Evolutionary conservation across 2,329 filamentous ascomycete species (phyloP), one percentile per base, ranked within the genome.

Genomic region (Gnomoniopsis sp.): DNA sequence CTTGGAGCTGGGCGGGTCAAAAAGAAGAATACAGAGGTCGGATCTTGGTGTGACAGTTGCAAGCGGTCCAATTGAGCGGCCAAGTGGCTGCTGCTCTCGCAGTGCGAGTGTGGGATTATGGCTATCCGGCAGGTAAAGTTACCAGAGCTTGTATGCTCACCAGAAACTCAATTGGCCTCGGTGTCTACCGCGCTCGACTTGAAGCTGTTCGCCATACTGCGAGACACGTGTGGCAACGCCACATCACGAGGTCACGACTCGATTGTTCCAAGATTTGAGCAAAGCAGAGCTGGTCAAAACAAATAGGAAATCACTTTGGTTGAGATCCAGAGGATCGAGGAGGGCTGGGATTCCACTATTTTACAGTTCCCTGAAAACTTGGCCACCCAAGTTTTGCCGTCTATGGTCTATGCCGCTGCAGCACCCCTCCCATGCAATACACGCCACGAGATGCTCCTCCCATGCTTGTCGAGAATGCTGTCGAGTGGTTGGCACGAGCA

Each of bases 401-500:
- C 61, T 62, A 62, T 62, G 60, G 51, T 62, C 58, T 62, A 62
- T 62, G 61, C 57, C 57, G 60, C 57, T 50, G 53, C 53, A 54
- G 43, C 48, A 51, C 51, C 53, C 53, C 51, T 57, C 55, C 57
- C 50, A 62, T 62, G 60, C 60, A 59, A 59, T 62, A 59, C 59
- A 62, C 53, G 49, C 53, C 53, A 48, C 47, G 8, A 49, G 57
- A 55, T 62, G 60, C 60, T 59, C 57, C 53, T 59, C 57, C 57
- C 57, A 57, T 54, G 53, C 53, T 62, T 59, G 57, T 62, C 57
- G 48, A 56, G 50, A 55, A 53, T 55, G 58, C 55, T 52, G 61
- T 60, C 58, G 55, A 61, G 55, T 51, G 51, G 61, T 36, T 21
- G 44, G 61, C 55, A 58, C 55, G 34, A 47, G 52, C 49, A 47